A percentile compares a stretch with the other conserved stretches of the same genome.
Conservation (phyloP, 2,329 filamentous ascomycete species). For the Hymenotorrendiella dingleyae region DNA sequence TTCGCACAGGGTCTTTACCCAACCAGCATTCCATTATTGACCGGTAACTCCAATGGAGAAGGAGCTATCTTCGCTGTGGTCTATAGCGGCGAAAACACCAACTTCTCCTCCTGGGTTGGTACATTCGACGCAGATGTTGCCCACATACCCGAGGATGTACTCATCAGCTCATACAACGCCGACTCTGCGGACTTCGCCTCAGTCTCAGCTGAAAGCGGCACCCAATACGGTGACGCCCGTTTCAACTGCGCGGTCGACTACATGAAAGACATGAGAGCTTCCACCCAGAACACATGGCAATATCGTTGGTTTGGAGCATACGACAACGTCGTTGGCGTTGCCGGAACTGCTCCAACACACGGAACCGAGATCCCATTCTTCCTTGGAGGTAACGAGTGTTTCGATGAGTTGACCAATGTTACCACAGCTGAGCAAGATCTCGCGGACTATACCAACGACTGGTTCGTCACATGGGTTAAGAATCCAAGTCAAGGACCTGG, state of each 20-base stretch:
- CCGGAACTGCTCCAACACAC: constrained; percentile 33
- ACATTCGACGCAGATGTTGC: constrained; percentile 36
- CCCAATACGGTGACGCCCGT: constrained; percentile 40
- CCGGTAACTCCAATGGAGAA: constrained; percentile 33
- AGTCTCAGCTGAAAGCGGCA: constrained; percentile 37
- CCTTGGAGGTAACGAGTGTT: constrained; percentile 40
- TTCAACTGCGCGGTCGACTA: constrained; percentile 40
- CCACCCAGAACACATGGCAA: constrained; percentile 35
- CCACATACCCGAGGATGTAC: constrained; percentile 31
- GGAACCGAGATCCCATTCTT: constrained; percentile 41
- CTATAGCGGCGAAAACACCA: constrained; percentile 29
- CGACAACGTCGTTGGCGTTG: constrained; percentile 34
- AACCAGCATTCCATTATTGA: constrained; percentile 32
- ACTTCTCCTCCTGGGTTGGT: constrained; percentile 30
- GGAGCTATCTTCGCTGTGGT: constrained; percentile 34
- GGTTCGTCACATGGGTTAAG: constrained; percentile 41
- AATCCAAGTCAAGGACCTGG: constrained; percentile 37
- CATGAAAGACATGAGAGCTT: constrained; percentile 35
- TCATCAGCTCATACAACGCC: constrained; percentile 32
- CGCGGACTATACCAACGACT: constrained; percentile 37
- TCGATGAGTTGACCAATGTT: constrained; percentile 29
- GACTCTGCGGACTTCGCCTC: constrained; percentile 33
- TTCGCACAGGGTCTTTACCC: constrained; percentile 27
- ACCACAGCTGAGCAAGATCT: constrained; percentile 36
- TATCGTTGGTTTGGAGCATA: constrained; percentile 40